These are phyloP conservation scores for Scleroderma bovista DNA, from an alignment of 768 basidiomycete species.

Conservation along the genomic window DNA sequence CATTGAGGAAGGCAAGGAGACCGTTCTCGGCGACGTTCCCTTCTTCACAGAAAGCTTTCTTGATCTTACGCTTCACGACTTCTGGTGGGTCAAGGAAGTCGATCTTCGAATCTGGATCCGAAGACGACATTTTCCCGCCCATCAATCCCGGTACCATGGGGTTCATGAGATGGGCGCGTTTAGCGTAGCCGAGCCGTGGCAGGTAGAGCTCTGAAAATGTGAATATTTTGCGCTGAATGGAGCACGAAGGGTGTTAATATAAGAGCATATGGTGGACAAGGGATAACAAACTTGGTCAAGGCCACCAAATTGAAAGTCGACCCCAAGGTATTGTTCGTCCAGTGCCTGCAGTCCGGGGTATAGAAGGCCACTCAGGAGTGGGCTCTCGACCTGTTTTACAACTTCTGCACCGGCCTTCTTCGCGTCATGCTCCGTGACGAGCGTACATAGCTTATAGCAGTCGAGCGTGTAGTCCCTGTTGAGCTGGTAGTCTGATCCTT, in stretches of 20 bases:
- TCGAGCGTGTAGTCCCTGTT: constrained; percentile 90
- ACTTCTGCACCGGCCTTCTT: constrained; percentile 99
- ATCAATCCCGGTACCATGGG: constrained; percentile 92
- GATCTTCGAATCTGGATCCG: constrained; percentile 96
- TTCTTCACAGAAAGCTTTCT: constrained; percentile 90
- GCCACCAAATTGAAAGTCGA: constrained; percentile 98
- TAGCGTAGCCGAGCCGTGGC: constrained; percentile 85
- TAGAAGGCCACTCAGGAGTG: constrained; percentile 83
- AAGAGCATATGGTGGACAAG: not conserved
- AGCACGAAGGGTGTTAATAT: too few species aligned
- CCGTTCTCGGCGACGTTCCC: constrained; percentile 88
- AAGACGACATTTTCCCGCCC: constrained; percentile 97
- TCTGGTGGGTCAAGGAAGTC: constrained; percentile 92
- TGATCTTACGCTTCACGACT: constrained; percentile 82
- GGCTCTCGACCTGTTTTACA: constrained; percentile 94
- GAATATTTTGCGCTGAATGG: constrained; percentile 87
- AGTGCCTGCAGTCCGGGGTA: constrained; percentile 97
- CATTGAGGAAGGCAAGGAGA: constrained; percentile 75
- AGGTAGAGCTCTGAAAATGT: constrained; percentile 96
- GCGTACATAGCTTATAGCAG: constrained; percentile 88
- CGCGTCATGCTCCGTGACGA: constrained; percentile 91
- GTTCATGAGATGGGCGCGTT: constrained; percentile 98
- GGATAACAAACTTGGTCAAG: constrained; percentile 76
- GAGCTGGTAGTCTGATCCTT: constrained; percentile 92
- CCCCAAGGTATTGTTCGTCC: constrained; percentile 93